Base-by-base conservation (phyloP, 331 rosid genomes). In the Ulmus americana region DNA sequence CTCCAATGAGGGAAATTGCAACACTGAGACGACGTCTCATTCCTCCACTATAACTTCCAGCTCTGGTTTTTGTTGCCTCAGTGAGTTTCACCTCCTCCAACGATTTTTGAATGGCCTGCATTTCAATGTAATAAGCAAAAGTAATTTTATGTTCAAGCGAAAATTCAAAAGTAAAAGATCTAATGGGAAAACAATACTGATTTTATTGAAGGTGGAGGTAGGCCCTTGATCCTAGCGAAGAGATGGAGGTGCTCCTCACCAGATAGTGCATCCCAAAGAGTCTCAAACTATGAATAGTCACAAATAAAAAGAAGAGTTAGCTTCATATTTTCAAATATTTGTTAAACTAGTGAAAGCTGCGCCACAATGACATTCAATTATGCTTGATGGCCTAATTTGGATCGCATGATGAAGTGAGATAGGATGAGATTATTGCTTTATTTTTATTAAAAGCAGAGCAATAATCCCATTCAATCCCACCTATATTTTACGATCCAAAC, bases 11-110 rank as follows among this genome's bases (percentile, higher is more conserved):
- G 52, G 95, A 84, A 76, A 81, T 80, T 13, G 97, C 95, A 74
- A 90, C 90, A 78, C 90, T 90, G 10, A 90, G 86, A 50, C 97
- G 92, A 15, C 95, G 92, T 70, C 87, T 87, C 92, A 87, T 90
- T 70, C 92, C 97, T 71, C 90, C 95, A 61, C 97, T 90, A 69
- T 90, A 90, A 76, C 90, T 90, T 55, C 88, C 95, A 76, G 90
- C 84, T 76, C 97, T 87, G 59, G 79, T 78, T 76, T 75, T 81
- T 14, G 92, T 86, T 8, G 86, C 80, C 48, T 87, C 88, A 0
- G 76, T 59, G 65, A 90, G 97, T 74, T 47, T 87, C 70, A 90
- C 92, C 76, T 87, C 95, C 52, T 59, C 86, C 70, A 87, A 64
- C 44, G 90, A 85, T 39, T 79, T 70, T 70, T 68, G 65, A 57